These are phyloP conservation scores for Fusarium euwallaceae DNA, from an alignment of 2,329 filamentous ascomycete genomes.

Conservation along the genomic window DNA sequence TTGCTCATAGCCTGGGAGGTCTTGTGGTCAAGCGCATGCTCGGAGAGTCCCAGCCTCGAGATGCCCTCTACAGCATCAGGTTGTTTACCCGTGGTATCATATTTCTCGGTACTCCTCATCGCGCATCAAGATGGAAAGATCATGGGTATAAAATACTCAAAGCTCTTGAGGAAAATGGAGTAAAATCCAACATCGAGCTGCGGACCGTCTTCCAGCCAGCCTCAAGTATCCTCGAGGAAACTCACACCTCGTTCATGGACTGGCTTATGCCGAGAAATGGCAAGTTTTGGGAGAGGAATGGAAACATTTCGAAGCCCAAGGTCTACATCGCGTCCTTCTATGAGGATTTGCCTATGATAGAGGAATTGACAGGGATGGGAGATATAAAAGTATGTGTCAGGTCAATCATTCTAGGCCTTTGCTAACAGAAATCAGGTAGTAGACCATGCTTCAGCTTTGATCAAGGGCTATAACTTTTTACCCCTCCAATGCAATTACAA, in stretches of 20 bases:
- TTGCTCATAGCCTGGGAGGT: neutral
- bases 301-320: neutral
- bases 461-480: neutral
- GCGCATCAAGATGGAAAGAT: neutral
- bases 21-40: neutral
- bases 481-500: neutral
- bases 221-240: neutral
- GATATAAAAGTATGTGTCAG: neutral
- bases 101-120: neutral
- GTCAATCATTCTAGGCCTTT: neutral
- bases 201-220: neutral
- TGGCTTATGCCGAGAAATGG: neutral
- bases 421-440: neutral
- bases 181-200: neutral
- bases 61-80: neutral
- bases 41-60: no score
- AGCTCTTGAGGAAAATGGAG: neutral
- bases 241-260: neutral
- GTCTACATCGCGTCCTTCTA: neutral
- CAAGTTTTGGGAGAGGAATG: neutral
- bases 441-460: neutral
- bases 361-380: neutral
- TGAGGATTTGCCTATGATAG: neutral
- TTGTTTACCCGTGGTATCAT: neutral
- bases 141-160: no score